phyloP scores from a whole-genome alignment of 331 rosid genomes.

The Quercus tomentella region DNA sequence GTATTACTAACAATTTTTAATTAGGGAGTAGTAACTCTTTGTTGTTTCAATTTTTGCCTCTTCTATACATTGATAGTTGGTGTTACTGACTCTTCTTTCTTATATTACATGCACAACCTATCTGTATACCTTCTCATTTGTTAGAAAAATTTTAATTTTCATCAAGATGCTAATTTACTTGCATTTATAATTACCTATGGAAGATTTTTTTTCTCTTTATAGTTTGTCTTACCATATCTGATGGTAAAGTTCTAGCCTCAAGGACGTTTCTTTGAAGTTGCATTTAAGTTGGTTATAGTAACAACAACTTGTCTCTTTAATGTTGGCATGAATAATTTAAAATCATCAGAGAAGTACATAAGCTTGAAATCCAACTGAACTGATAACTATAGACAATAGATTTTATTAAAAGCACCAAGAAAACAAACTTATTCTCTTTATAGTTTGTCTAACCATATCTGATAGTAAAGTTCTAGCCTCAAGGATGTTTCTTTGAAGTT shows the following conservation, averaged over 20 bases:
- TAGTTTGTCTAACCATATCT: background rate
- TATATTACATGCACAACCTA: background rate
- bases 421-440: background rate
- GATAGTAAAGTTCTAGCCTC: background rate
- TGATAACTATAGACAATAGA: background rate
- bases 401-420: background rate
- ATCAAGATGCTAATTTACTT: background rate
- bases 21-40: background rate
- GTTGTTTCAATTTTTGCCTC: background rate
- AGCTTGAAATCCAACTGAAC: background rate
- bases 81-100: background rate
- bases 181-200: background rate
- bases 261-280: background rate
- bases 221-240: background rate
- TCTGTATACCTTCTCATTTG: too few species aligned
- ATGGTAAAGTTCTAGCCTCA: background rate
- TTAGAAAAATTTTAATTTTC: too few species aligned
- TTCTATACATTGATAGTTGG: background rate
- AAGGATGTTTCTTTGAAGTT: background rate
- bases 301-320: background rate
- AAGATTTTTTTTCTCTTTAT: background rate
- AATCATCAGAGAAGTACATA: background rate
- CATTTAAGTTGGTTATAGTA: background rate
- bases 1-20: conserved; percentile 7
- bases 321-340: background rate